Evolutionary conservation across 257 asterid genomes (phyloP), one percentile per base, ranked within the genome.

Genomic region (Primulina eburnea): DNA sequence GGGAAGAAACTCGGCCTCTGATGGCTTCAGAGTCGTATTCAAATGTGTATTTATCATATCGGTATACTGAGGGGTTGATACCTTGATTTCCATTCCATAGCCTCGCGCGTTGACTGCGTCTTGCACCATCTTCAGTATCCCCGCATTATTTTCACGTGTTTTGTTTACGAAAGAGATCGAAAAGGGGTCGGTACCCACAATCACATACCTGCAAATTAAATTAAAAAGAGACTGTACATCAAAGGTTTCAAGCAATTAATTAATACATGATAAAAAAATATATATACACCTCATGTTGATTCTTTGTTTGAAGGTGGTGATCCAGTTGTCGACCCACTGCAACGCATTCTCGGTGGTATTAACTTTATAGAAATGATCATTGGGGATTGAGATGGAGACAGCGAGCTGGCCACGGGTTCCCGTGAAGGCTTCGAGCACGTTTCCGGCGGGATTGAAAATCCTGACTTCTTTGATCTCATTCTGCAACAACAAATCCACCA

Each of bases 401-500:
- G 37, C 26, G 6, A 65, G 21, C 21, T 1, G 70, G 60, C 8
- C 35, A 0, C 35, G 35, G 35, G 35, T 33, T 0, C 59, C 5
- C 7, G 60, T 65, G 7, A 18, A n/a, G 4, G 83, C 83, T 1
- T 17, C 1, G 10, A 81, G 5, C 10, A 75, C 2, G 56, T 81
- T 81, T 0, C 0, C 6, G 18, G 73, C 28, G 2, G 71, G 1
- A 11, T 74, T 8, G 29, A 47, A 73, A 11, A 82, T 0, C 33
- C 82, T 67, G 2, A 77, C 80, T 1, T 38, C 30, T 12, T 1
- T 0, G 0, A 82, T 18, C 0, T 43, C 61, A 11, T 82, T 82
- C 35, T 82, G 86, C 20, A 82, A 32, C 30, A 82, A 5, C 62
- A 82, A 12, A 76, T 82, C 86, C 52, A 82, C 86, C 65, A 78